Conservation (phyloP, 768 basidiomycete species). For the Amylocystis lapponica region DNA sequence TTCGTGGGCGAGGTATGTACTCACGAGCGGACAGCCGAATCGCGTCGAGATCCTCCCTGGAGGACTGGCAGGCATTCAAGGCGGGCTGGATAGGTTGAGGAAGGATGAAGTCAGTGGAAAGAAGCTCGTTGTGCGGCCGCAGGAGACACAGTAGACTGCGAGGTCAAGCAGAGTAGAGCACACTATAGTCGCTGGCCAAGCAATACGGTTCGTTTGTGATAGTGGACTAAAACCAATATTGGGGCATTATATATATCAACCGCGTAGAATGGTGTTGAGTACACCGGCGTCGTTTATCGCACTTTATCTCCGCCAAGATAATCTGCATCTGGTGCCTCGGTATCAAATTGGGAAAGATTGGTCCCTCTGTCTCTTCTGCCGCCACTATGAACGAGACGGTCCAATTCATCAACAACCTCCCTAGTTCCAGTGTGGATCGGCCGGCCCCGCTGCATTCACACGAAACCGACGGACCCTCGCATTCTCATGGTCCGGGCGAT, state of each 20-base stretch:
- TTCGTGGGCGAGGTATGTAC: too few species aligned
- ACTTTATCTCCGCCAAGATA: too few species aligned
- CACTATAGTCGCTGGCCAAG: too few species aligned
- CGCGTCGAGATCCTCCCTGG: conserved; percentile 17
- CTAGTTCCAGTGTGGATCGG: conserved; percentile 27
- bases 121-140: conserved; percentile 22
- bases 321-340: too few species aligned
- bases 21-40: conserved; percentile 4
- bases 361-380: too few species aligned
- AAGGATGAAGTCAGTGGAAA: conserved; percentile 19
- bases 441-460: conserved; percentile 45
- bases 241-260: too few species aligned
- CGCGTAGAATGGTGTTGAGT: too few species aligned
- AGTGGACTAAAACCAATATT: too few species aligned
- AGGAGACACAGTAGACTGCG: conserved; percentile 14
- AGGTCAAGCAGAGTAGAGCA: too few species aligned
- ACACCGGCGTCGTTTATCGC: too few species aligned
- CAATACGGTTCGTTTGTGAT: too few species aligned
- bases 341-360: too few species aligned
- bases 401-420: conserved; percentile 70
- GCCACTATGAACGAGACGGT: conserved; percentile 35
- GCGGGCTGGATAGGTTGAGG: conserved; percentile 17
- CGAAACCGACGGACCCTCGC: conserved; percentile 35
- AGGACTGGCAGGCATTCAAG: conserved; percentile 20
- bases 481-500: conserved; percentile 56